A percentile compares a stretch with the other conserved stretches of the same genome.
Conservation (phyloP, 2,329 filamentous ascomycete genomes). For the Gremmenia infestans region DNA sequence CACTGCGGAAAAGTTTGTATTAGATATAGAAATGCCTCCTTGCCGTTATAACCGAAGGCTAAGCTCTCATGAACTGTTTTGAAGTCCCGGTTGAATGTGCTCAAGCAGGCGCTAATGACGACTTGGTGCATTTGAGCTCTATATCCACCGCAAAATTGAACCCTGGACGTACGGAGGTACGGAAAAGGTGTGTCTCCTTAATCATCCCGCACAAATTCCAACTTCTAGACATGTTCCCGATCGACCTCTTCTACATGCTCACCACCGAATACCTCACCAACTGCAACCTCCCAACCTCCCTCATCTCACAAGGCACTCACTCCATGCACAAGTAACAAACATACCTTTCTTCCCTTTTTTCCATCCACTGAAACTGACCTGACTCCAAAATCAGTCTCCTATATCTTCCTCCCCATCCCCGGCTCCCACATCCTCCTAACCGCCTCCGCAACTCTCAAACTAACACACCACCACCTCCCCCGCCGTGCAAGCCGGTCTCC, state of each 20-base stretch:
- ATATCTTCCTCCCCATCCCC: conserved; percentile 39
- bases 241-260: conserved; percentile 46
- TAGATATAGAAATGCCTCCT: too few species aligned
- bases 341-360: too few species aligned
- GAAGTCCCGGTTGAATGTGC: too few species aligned
- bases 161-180: too few species aligned
- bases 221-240: conserved; percentile 45
- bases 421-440: conserved; percentile 39
- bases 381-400: conserved; percentile 31
- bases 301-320: conserved; percentile 41
- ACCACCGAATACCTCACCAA: conserved; percentile 41
- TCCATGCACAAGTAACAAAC: conserved; percentile 27
- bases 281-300: conserved; percentile 33
- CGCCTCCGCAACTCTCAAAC: conserved; percentile 34
- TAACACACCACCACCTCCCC: conserved; percentile 42
- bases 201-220: conserved; percentile 37
- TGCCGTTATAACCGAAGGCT: too few species aligned
- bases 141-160: too few species aligned
- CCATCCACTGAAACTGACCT: too few species aligned
- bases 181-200: too few species aligned
- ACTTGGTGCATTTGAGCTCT: too few species aligned
- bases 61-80: too few species aligned
- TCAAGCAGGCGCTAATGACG: too few species aligned
- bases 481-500: conserved; percentile 45
- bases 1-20: too few species aligned